Base-by-base conservation (phyloP, 2,329 filamentous ascomycete species). In the Colletotrichum coccodes region DNA sequence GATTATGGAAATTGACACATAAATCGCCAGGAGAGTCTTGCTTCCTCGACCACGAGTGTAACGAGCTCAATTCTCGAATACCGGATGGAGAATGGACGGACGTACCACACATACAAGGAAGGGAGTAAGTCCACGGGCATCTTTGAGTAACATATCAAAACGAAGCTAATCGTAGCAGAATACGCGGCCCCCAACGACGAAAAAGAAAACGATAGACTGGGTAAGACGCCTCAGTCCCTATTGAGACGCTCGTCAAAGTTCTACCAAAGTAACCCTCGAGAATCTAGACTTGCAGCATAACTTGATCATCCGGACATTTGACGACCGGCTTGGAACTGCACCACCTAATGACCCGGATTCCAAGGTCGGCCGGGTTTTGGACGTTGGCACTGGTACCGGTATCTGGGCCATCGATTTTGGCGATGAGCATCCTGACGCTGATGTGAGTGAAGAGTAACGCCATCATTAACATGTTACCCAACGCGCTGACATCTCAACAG, bases 361-460 rank as follows among this genome's bases (percentile, higher is more conserved):
- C 14, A 60, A 60, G 11, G 57, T 60, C 2, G 44, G 57, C 18
- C 21, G 44, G 6, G 72, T 74, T 9, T 61, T 75, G 4, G 76
- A 77, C 57, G 66, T 77, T 1, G 73, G 74, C 3, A 77, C 76
- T 2, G 74, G 74, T 3, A 71, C 72, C 8, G 85, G 85, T 6
- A 81, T 83, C 49, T 87, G 85, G 85, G 83, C 85, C 1, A 79
- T 85, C 14, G 81, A 85, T 38, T 83, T 85, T 71, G 83, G 81
- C 73, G 73, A 75, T 5, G 57, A 60, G 21, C 57, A 60, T 21
- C 57, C 57, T 4, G 57, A 60, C 26, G 21, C 57, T 8, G 42
- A 38, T 1, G 57, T 21, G 21, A 21, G 49, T 26, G 9, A 11
- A 4, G 7, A 4, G 7, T 6, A 21, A 14, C 2, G n/a, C n/a